Evolutionary conservation across 176 grass and related monocot species (phyloP), one percentile per base, ranked within the genome.

Genomic region (Avena eriantha): DNA sequence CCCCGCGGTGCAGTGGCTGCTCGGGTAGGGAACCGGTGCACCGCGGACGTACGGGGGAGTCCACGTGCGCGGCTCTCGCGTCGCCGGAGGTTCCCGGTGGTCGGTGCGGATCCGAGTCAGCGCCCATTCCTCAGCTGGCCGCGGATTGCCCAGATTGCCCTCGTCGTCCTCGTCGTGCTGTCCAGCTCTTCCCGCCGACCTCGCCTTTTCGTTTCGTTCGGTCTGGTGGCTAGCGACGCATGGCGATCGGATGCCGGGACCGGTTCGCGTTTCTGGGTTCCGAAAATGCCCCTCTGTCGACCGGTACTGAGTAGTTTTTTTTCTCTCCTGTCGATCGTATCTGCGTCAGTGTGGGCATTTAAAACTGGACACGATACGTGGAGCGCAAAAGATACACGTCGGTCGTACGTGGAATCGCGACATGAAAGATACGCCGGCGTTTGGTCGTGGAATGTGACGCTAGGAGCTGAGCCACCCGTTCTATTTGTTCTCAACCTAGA

Each of bases 51-150:
- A n/a, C n/a, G 3, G n/a, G 0, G 7, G 4, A 4, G 73, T 54
- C 41, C 73, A 90, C 53, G 83, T 86, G 88, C 49, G 14, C 14
- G 35, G 33, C 22, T 41, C 7, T 74, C 35, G 23, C 36, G 21
- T 53, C 50, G 50, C 50, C 54, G 18, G 18, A 56, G 54, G 54
- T 56, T 56, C 54, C 54, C 18, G 19, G n/a, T 85, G 76, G 85
- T 74, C 85, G 80, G 87, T 92, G 93, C 87, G 87, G 80, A 95
- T 97, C 89, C 93, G 67, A 79, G 85, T 97, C 85, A 80, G 80
- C 85, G 4, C 59, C 95, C 93, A 97, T 91, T 80, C 79, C 84
- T 82, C 7, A 3, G 31, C 46, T 0, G 46, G 35, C 17, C 1
- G 2, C 46, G 1, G 10, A 86, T 35, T 87, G 50, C 5, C 82